Conservation (phyloP, 1,284 basidiomycete species). For the Marasmius sp. region DNA sequence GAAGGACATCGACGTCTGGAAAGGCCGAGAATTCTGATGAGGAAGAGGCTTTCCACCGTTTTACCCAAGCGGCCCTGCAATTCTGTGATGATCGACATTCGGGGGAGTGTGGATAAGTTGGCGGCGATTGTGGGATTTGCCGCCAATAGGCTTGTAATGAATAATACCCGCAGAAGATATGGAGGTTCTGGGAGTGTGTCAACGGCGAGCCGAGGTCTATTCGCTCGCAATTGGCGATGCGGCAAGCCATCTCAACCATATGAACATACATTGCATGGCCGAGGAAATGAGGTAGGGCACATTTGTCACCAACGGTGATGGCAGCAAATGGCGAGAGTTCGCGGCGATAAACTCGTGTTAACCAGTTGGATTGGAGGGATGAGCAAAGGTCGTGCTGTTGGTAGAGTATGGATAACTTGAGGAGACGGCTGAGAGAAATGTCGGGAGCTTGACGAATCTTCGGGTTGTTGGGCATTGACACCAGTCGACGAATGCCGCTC, state of each 20-base stretch:
- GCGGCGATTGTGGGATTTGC: slow-evolving; percentile 6
- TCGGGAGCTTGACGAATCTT: neutral
- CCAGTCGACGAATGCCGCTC: neutral
- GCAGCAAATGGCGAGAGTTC: slow-evolving; percentile 7
- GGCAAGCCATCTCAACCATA: slow-evolving; percentile 8
- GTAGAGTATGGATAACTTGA: neutral
- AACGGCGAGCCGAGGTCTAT: slow-evolving; percentile 2
- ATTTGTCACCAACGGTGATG: slow-evolving; percentile 7
- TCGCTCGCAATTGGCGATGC: neutral
- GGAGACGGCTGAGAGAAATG: neutral
- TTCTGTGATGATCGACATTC: slow-evolving; percentile 4
- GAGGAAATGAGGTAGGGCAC: slow-evolving; percentile 4
- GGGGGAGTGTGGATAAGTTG: slow-evolving; percentile 6
- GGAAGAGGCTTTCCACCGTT: neutral
- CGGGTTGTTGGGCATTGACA: neutral
- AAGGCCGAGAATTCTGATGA: slow-evolving; percentile 1
- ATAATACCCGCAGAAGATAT: slow-evolving; percentile 9
- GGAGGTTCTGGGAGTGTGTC: slow-evolving; percentile 4
- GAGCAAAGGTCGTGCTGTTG: neutral
- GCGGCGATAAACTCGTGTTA: slow-evolving; percentile 3
- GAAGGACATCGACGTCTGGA: slow-evolving; percentile 4
- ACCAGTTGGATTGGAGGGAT: neutral
- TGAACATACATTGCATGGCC: slow-evolving; percentile 10
- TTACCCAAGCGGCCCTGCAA: slow-evolving; percentile 2
- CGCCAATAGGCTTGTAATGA: slow-evolving; percentile 11